Percentiles rank a stretch among this genome's conserved stretches.
These are phyloP conservation scores for Pichia sporocuriosa DNA, from an alignment of 805 yeast genomes.

Conservation along the genomic window DNA sequence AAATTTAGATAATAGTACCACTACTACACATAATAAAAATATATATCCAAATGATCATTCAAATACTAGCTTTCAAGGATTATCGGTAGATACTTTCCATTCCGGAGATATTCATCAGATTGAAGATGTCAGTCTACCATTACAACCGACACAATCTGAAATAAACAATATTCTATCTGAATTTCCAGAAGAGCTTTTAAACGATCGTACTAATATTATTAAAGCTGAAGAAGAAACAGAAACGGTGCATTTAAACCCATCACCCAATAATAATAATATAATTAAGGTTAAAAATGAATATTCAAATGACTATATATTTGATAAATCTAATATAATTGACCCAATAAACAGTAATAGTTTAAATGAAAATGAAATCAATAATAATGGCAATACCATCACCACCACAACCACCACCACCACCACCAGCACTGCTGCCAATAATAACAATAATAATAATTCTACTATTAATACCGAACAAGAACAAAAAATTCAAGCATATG, in stretches of 20 bases:
- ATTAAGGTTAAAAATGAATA: background rate
- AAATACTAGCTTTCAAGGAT: background rate
- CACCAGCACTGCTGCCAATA: background rate
- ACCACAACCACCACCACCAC: constrained; percentile 1
- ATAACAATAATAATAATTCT: background rate
- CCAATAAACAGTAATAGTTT: no score
- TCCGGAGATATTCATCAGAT: background rate
- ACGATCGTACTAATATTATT: background rate
- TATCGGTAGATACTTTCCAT: background rate
- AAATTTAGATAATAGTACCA: no score
- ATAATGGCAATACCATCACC: no score
- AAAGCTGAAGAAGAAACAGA: constrained; percentile 10
- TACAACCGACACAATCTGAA: constrained; percentile 6
- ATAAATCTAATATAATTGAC: no score
- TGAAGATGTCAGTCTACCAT: background rate
- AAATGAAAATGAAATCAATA: no score
- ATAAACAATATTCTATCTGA: constrained; percentile 7
- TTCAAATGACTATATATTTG: no score
- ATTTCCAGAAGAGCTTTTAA: background rate
- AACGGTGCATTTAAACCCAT: constrained; percentile 8
- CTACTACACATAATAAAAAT: no score
- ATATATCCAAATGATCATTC: no score
- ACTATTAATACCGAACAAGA: background rate
- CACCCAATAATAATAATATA: background rate
- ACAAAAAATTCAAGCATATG: constrained; percentile 49